Conservation (phyloP, 2,329 filamentous ascomycete species). For the Aspergillus aculeatinus region DNA sequence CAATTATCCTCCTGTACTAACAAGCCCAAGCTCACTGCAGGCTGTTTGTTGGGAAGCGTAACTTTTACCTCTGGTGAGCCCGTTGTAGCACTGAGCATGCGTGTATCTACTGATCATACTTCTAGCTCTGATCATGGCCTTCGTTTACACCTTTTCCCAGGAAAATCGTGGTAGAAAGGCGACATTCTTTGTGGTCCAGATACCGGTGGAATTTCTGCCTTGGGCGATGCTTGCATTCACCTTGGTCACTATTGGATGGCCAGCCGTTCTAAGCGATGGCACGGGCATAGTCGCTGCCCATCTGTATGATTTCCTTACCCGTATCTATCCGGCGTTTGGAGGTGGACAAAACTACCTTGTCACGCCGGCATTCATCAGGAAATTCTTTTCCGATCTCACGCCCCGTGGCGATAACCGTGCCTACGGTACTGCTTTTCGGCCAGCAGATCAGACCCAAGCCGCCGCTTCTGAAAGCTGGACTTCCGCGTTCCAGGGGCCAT, state of each 20-base stretch:
- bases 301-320: constrained; percentile 82
- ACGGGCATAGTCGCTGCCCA: constrained; percentile 87
- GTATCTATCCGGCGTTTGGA: constrained; percentile 85
- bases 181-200: constrained; percentile 77
- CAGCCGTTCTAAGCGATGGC: constrained; percentile 60
- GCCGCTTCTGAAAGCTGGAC: constrained; percentile 29
- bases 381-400: constrained; percentile 57
- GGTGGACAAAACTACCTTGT: constrained; percentile 74
- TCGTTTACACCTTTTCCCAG: constrained; percentile 81
- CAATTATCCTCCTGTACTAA: constrained; percentile 24
- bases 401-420: constrained; percentile 50
- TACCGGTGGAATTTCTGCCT: constrained; percentile 79
- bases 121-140: constrained; percentile 70
- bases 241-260: constrained; percentile 64
- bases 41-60: constrained; percentile 32
- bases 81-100: constrained; percentile 2
- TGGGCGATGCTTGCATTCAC: constrained; percentile 75
- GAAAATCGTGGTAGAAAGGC: constrained; percentile 76
- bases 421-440: constrained; percentile 63
- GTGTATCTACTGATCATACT: constrained; percentile 45
- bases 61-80: constrained; percentile 42
- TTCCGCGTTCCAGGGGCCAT: constrained; percentile 34
- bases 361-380: constrained; percentile 71
- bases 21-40: constrained; percentile 44
- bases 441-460: constrained; percentile 26